Percentiles rank a stretch among this genome's conserved stretches.
Conservation (phyloP, 441 rosid genomes). For the Gossypium gossypioides region DNA sequence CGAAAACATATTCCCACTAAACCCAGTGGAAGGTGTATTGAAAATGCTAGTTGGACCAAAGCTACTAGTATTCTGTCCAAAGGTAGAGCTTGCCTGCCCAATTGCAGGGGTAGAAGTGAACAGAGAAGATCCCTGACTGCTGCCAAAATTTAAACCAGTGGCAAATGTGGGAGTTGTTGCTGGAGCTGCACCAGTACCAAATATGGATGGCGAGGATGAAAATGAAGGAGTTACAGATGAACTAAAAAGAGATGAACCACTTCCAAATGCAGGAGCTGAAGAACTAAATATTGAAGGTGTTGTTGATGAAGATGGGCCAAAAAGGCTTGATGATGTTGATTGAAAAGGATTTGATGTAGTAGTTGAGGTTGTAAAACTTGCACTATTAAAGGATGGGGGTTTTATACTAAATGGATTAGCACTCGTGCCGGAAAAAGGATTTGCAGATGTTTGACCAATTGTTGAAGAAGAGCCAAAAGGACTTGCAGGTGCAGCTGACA, state of each 20-base stretch:
- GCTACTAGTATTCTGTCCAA: slow-evolving; percentile 35
- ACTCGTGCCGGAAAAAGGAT: slow-evolving; percentile 38
- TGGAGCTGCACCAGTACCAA: slow-evolving; percentile 40
- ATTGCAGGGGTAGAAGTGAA: slow-evolving; percentile 44
- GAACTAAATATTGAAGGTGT: slow-evolving; percentile 39
- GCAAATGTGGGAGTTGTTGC: slow-evolving; percentile 41
- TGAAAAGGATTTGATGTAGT: slow-evolving; percentile 40
- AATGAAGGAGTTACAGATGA: slow-evolving; percentile 40
- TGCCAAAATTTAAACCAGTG: slow-evolving; percentile 32
- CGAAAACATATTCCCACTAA: slow-evolving; percentile 35
- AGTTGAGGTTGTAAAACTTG: slow-evolving; percentile 42
- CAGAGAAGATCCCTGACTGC: slow-evolving; percentile 49
- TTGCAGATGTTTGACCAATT: slow-evolving; percentile 47
- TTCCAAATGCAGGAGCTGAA: slow-evolving; percentile 23
- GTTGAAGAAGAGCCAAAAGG: slow-evolving; percentile 37
- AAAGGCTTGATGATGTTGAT: slow-evolving; percentile 37
- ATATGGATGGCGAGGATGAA: slow-evolving; percentile 56
- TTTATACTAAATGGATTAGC: slow-evolving; percentile 53
- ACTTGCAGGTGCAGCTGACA: slow-evolving; percentile 36
- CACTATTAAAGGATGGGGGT: slow-evolving; percentile 34
- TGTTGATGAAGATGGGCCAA: slow-evolving; percentile 39
- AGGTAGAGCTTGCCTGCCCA: slow-evolving; percentile 40
- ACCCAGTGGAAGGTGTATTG: slow-evolving; percentile 51
- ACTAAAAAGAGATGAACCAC: slow-evolving; percentile 9
- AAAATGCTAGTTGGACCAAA: slow-evolving; percentile 40